Evolutionary conservation across 2,329 filamentous ascomycete genomes (phyloP), one percentile per base, ranked within the genome.

Genomic region (Mycosphaerella sp.): DNA sequence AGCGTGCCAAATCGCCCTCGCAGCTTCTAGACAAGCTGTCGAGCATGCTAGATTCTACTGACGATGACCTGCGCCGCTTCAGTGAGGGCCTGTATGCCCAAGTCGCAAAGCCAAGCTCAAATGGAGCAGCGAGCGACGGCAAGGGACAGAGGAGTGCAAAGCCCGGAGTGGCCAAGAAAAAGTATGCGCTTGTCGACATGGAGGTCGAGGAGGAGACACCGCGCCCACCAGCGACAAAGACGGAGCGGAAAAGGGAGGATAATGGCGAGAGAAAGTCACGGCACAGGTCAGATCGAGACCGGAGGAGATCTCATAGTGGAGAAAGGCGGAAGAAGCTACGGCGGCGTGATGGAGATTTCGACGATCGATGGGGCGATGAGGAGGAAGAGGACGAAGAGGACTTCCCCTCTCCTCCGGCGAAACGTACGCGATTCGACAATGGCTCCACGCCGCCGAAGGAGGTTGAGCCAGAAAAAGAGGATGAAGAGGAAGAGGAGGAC

Each of bases 301-400:
- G 61, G 32, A 58, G 67, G 17, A 56, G 65, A 43, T 67, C 66
- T 44, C 57, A 61, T 32, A 70, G 68, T 51, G 59, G 66, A 41
- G 68, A 69, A 17, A 71, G 72, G 54, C 72, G 74, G 12, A 80
- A 76, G 66, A 80, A 79, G 57, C 67, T 79, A 45, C 72, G 80
- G 52, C 73, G 73, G 54, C 71, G 75, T 56, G 76, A 77, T 36
- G 76, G 73, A 32, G 81, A 87, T 59, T 85, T 86, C 60, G 86
- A 90, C 45, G 86, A 90, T 65, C 77, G 87, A 51, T 95, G 89
- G 89, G 89, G 84, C 1, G 88, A 93, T 63, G 86, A 88, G 26
- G 68, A 70, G 0, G 75, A 75, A 3, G 75, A 74, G 9, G 75
- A 72, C 12, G 76, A 78, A 21, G 77, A 78, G 47, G 74, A 86